These are phyloP conservation scores for Penstemon eatonii DNA, from an alignment of 257 asterid genomes.

Conservation along the genomic window DNA sequence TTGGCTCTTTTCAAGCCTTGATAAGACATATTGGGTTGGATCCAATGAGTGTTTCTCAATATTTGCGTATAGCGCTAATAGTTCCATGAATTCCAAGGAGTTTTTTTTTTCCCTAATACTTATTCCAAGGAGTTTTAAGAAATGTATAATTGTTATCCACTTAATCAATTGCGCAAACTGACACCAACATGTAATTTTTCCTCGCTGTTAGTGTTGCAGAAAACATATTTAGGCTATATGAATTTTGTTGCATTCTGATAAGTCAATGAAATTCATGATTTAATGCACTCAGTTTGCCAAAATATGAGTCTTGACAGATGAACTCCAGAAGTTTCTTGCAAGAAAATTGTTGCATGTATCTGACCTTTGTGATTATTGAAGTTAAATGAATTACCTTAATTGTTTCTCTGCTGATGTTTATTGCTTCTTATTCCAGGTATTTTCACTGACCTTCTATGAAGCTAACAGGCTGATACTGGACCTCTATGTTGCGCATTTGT, in stretches of 20 bases:
- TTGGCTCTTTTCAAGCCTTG: constrained; percentile 10
- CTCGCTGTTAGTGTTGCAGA: not conserved
- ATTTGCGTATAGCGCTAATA: not conserved
- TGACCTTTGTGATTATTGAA: constrained; percentile 9
- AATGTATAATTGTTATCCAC: constrained; percentile 1
- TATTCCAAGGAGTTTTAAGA: no score
- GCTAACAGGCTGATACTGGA: constrained; percentile 84
- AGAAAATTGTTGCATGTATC: constrained; percentile 6
- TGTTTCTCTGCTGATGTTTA: constrained; percentile 48
- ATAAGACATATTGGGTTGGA: constrained; percentile 6
- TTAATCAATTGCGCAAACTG: not conserved
- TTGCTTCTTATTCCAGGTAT: constrained; percentile 91
- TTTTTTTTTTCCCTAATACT: no score
- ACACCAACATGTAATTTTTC: not conserved
- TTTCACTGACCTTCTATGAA: constrained; percentile 97
- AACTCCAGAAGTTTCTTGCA: constrained; percentile 4
- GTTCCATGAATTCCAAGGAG: not conserved
- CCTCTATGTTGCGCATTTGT: constrained; percentile 54
- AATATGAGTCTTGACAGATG: constrained; percentile 9
- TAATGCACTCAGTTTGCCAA: constrained; percentile 3
- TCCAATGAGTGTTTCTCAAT: not conserved
- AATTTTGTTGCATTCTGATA: not conserved
- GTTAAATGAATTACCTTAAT: constrained; percentile 4
- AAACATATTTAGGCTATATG: not conserved
- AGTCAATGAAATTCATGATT: not conserved